Percentiles rank a stretch among this genome's conserved stretches.
Evolutionary conservation across 345 rosid genomes (phyloP).

Genomic region (Acer saccharum): DNA sequence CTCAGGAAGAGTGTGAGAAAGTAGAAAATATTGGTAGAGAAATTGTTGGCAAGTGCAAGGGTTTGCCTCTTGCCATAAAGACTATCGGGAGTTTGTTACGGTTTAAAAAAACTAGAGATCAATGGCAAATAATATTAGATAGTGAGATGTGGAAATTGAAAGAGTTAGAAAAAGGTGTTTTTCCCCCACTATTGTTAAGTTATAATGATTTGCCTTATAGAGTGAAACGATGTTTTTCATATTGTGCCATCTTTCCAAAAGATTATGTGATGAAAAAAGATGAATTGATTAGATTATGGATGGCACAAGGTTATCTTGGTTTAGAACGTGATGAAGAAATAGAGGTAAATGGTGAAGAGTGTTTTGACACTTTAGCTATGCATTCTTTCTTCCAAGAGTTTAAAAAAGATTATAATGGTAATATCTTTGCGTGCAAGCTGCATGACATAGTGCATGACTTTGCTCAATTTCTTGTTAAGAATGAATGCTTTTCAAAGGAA

Average conservation of each 20-base stretch:
- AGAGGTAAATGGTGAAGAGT: not conserved
- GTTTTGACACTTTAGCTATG: not conserved
- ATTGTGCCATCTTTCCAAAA: not conserved
- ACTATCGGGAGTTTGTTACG: not conserved
- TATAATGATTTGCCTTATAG: not conserved
- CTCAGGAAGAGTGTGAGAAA: not conserved
- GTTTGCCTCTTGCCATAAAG: slow-evolving; percentile 17
- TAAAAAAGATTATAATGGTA: not conserved
- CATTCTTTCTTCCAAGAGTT: not conserved
- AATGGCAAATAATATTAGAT: not conserved
- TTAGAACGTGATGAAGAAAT: not conserved
- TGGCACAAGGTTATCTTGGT: not conserved
- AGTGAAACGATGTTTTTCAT: not conserved
- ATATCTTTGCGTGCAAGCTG: not conserved
- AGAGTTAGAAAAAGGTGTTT: not conserved
- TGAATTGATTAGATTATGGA: not conserved
- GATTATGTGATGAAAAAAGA: not conserved
- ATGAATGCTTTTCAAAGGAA: not conserved
- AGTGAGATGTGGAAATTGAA: not conserved
- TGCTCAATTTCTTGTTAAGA: not conserved
- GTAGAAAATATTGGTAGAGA: not conserved
- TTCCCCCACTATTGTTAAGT: not conserved
- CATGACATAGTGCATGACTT: not conserved
- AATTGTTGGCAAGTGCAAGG: slow-evolving; percentile 7
- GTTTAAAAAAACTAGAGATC: not conserved